Evolutionary conservation across 202 grass and related monocot species (phyloP).

Genomic region (Eragrostis tef): DNA sequence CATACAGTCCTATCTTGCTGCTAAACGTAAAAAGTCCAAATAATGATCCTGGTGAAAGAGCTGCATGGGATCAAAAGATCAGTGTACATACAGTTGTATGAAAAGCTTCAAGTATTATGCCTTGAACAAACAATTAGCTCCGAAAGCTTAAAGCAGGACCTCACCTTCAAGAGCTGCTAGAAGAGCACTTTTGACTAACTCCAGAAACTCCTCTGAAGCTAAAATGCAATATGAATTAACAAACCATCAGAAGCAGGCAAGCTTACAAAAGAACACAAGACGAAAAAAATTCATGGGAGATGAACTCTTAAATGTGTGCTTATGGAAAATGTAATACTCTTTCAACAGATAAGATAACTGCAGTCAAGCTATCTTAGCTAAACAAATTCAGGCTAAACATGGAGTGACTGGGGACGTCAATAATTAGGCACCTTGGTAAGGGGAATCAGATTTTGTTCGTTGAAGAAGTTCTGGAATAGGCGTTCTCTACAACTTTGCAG

Average conservation of each 20-base stretch:
- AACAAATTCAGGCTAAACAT: background rate
- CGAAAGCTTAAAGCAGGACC: conserved; percentile 19
- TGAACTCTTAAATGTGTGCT: background rate
- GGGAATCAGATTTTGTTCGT: conserved; percentile 2
- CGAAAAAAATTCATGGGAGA: background rate
- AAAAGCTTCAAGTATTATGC: conserved; percentile 14
- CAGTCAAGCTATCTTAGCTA: background rate
- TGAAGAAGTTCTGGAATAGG: conserved; percentile 10
- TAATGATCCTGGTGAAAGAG: conserved; percentile 68
- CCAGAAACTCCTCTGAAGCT: conserved; percentile 85
- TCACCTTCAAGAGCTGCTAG: conserved; percentile 82
- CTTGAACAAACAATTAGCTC: conserved; percentile 28
- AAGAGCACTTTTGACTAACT: conserved; percentile 78
- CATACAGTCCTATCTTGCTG: conserved; percentile 78
- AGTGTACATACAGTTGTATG: conserved; percentile 27
- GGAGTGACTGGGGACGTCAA: conserved; percentile 14
- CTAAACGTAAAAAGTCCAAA: conserved; percentile 80
- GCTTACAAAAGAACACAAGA: conserved; percentile 15
- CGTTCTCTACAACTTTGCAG: background rate
- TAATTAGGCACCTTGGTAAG: background rate
- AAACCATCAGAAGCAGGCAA: conserved; percentile 41
- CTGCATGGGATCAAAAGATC: conserved; percentile 53
- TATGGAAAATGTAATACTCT: conserved; percentile 16
- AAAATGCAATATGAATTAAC: conserved; percentile 45
- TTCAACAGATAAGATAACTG: background rate